Percentiles rank a stretch among this genome's conserved stretches.
Conservation (phyloP, 192 early-diverging fungal genomes). For the Chytriomyces sp. region DNA sequence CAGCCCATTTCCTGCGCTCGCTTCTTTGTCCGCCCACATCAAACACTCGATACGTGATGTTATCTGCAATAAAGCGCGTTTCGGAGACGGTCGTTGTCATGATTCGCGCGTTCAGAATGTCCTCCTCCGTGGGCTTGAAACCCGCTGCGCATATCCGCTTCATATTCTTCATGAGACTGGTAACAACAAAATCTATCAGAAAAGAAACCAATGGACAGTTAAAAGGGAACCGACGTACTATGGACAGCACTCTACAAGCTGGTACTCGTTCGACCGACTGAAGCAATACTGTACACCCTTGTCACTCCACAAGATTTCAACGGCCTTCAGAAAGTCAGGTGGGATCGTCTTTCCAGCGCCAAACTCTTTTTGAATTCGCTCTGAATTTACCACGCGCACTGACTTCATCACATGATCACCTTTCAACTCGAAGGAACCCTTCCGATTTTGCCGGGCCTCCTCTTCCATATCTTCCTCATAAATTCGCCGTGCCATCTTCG, state of each 20-base stretch:
- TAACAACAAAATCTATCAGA: conserved; percentile 8
- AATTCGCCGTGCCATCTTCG: too few relatives aligned
- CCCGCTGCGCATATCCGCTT: conserved; percentile 78
- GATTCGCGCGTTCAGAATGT: conserved; percentile 92
- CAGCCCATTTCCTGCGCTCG: conserved; percentile 98
- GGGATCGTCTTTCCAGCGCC: too few relatives aligned
- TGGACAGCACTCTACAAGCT: conserved; percentile 93
- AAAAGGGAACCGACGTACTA: conserved; percentile 62
- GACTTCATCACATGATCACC: too few relatives aligned
- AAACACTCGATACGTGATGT: conserved; percentile 91
- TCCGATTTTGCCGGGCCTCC: too few relatives aligned
- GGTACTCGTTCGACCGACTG: conserved; percentile 83
- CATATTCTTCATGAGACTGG: conserved; percentile 88
- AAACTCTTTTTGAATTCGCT: too few relatives aligned
- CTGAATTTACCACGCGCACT: too few relatives aligned
- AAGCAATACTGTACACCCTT: conserved; percentile 80
- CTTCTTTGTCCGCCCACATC: conserved; percentile 97
- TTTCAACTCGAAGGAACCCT: too few relatives aligned
- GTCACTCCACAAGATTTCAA: conserved; percentile 85
- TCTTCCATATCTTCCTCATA: too few relatives aligned
- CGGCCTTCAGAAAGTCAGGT: conserved; percentile 66
- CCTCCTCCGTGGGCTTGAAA: conserved; percentile 92
- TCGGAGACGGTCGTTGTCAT: conserved; percentile 97
- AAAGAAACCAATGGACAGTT: not conserved
- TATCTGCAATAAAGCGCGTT: conserved; percentile 85